Base-by-base conservation (phyloP, 2,329 filamentous ascomycete species). In the Pestalotiopsis sp. region DNA sequence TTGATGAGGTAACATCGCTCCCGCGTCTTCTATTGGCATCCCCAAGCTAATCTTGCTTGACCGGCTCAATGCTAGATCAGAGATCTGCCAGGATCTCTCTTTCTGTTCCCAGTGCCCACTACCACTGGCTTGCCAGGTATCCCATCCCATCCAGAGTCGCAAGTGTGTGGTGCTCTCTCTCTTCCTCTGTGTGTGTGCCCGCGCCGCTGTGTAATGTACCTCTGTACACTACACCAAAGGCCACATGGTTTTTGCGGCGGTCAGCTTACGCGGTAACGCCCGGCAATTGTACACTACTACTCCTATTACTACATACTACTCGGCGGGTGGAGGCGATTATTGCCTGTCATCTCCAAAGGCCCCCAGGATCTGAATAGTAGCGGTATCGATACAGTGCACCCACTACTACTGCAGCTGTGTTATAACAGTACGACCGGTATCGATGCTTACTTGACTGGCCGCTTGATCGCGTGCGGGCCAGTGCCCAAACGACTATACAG, bases 1-100 rank as follows among this genome's bases (percentile, higher is more conserved):
- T 61, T 61, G 58, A 39, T 61, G 39, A 61, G 58, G 58, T 61
- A 39, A 61, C 58, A 61, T 61, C 58, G 58, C 58, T 61, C 58
- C 58, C 58, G 58, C n/a, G 26, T 61, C 35, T 61, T 35, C 30
- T 35, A 61, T 61, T 61, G 58, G 58, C 58, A 61, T 38, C 58
- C 58, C 30, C 44, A 52, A 61, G 58, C 58, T 61, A 61, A 61
- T 39, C 58, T 61, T 61, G 58, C 24, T 24, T 63, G 40, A 63
- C 60, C 38, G 24, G 38, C 39, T 24, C 38, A 35, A 63, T 48
- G 60, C 60, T 48, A 63, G 60, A 63, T 48, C 60, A 63, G 38
- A 44, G 38, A 63, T 63, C 60, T 48, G 40, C 60, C 60, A 48
- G 60, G 60, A 52, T 63, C 60, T 63, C 10, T 48, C 39, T 20